A percentile compares a stretch with the other conserved stretches of the same genome.
Conservation (phyloP, 2,329 filamentous ascomycete species). For the Teratosphaeriaceae sp. region DNA sequence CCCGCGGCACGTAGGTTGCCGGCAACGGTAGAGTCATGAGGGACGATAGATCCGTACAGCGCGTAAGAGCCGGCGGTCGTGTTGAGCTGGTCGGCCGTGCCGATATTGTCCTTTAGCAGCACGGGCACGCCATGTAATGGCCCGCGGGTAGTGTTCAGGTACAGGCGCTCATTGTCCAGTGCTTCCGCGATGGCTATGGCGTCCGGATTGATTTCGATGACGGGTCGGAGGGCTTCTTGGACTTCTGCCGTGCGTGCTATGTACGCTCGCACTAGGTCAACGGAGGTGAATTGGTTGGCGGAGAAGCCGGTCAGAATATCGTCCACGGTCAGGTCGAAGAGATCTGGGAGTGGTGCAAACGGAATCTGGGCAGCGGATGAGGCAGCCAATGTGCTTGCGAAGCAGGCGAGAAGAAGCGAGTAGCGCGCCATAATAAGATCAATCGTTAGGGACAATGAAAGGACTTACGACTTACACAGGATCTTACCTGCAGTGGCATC, state of each 20-base stretch:
- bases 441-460: neutral
- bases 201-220: slow-evolving; percentile 52
- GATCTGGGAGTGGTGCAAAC: slow-evolving; percentile 26
- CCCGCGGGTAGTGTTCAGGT: slow-evolving; percentile 39
- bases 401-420: neutral
- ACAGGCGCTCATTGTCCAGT: slow-evolving; percentile 44
- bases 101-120: slow-evolving; percentile 51
- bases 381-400: neutral
- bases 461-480: too few species aligned
- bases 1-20: slow-evolving; percentile 55
- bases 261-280: slow-evolving; percentile 53
- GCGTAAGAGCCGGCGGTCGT: slow-evolving; percentile 60
- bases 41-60: slow-evolving; percentile 52
- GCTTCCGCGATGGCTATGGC: slow-evolving; percentile 42
- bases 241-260: slow-evolving; percentile 45
- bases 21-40: slow-evolving; percentile 52
- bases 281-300: slow-evolving; percentile 45
- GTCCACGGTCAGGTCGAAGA: slow-evolving; percentile 47
- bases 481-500: neutral
- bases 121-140: slow-evolving; percentile 60
- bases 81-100: slow-evolving; percentile 37
- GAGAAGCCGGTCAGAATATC: slow-evolving; percentile 45
- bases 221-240: slow-evolving; percentile 45
- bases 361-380: neutral
- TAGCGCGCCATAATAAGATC: neutral